Evolutionary conservation across 1,139 yeast species (phyloP).

Genomic region (Ogataea hybrid): DNA sequence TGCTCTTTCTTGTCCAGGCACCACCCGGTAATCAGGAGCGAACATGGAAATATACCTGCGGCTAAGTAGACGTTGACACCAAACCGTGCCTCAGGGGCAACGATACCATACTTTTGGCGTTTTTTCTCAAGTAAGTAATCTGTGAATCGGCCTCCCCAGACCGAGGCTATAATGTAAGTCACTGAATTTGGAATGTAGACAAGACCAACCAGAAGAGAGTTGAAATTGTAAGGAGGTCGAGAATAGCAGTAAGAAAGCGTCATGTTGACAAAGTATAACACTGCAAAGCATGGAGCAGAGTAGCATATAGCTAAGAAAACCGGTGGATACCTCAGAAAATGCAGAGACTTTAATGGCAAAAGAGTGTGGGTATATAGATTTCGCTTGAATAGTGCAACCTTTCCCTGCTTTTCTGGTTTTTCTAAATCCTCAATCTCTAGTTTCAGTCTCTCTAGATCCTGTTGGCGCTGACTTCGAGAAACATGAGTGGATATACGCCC

Average conservation of each 20-base stretch:
- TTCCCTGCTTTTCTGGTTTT: conserved; percentile 13
- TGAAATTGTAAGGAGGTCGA: conserved; percentile 66
- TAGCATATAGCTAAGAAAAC: conserved; percentile 62
- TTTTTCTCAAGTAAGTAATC: conserved; percentile 58
- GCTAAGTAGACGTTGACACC: conserved; percentile 74
- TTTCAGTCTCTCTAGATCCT: conserved; percentile 30
- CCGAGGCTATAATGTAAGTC: conserved; percentile 69
- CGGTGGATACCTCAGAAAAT: conserved; percentile 66
- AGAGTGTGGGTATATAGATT: conserved; percentile 40
- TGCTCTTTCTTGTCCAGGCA: conserved; percentile 60
- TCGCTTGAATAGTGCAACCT: conserved; percentile 20
- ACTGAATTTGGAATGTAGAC: conserved; percentile 82
- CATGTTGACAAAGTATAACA: conserved; percentile 71
- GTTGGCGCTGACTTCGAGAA: conserved; percentile 27
- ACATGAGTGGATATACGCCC: conserved; percentile 31
- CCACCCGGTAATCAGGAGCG: conserved; percentile 82
- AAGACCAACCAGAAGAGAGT: conserved; percentile 64
- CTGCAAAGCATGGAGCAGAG: conserved; percentile 67
- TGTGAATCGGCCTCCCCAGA: conserved; percentile 78
- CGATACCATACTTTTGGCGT: conserved; percentile 55
- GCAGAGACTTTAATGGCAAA: conserved; percentile 50
- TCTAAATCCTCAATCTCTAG: conserved; percentile 30
- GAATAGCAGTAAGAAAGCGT: conserved; percentile 66
- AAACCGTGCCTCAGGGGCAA: conserved; percentile 75
- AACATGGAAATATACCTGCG: conserved; percentile 56